Percentiles rank a stretch among this genome's conserved stretches.
Evolutionary conservation across 106 monocot genomes (phyloP).

Genomic region (Dendrobium nobile): DNA sequence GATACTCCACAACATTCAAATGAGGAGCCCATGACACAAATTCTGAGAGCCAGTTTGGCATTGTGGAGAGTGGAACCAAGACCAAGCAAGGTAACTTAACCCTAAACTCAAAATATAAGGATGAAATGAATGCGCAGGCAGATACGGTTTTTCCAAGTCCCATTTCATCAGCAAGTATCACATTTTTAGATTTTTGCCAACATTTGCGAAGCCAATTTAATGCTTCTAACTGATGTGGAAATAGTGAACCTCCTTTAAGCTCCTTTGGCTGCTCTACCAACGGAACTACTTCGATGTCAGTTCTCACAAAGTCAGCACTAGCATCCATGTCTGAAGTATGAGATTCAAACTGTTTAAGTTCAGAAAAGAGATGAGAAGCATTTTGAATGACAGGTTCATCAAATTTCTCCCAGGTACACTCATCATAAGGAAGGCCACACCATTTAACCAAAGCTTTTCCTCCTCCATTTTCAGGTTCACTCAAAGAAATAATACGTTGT

Average conservation of each 20-base stretch:
- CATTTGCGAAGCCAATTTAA: constrained; percentile 96
- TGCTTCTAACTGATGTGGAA: constrained; percentile 95
- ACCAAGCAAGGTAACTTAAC: constrained; percentile 71
- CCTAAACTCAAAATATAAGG: constrained; percentile 70
- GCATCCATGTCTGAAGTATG: constrained; percentile 42
- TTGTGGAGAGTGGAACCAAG: constrained; percentile 91
- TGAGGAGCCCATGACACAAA: constrained; percentile 87
- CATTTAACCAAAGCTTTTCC: no score
- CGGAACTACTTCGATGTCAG: constrained; percentile 42
- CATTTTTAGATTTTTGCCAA: constrained; percentile 87
- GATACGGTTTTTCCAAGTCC: constrained; percentile 93
- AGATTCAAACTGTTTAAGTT: constrained; percentile 1
- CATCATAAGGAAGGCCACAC: no score
- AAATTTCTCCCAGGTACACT: no score
- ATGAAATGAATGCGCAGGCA: constrained; percentile 88
- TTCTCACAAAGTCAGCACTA: constrained; percentile 25
- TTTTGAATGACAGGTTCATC: no score
- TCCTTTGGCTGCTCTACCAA: constrained; percentile 74
- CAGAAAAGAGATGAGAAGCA: no score
- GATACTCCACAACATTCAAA: constrained; percentile 94
- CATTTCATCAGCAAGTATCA: constrained; percentile 99
- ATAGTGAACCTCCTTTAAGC: constrained; percentile 76
- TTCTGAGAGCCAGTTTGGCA: constrained; percentile 97
- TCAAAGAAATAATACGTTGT: no score
- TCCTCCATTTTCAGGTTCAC: no score